Percentiles rank a stretch among this genome's conserved stretches.
Conservation (phyloP, 495 filamentous ascomycete genomes). For the Xeromyces bisporus region DNA sequence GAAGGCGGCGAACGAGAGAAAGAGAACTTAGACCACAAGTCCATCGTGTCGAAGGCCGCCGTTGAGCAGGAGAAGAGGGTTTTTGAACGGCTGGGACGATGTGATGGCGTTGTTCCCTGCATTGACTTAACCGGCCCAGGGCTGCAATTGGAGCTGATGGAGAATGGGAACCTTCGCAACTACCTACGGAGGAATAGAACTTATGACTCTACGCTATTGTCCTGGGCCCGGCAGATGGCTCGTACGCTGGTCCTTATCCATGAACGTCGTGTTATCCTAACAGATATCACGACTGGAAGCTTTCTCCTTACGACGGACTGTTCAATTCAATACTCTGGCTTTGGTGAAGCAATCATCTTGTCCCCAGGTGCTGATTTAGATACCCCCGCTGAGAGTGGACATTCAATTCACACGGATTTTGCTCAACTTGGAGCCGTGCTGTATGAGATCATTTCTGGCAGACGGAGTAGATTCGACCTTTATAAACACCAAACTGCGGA, state of each 20-base stretch:
- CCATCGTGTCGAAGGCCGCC: background rate
- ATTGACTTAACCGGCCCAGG: conserved; percentile 4
- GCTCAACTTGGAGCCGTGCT: conserved; percentile 14
- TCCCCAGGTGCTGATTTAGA: conserved; percentile 13
- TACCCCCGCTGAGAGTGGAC: conserved; percentile 12
- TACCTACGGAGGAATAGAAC: conserved; percentile 7
- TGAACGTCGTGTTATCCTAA: conserved; percentile 8
- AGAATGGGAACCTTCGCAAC: conserved; percentile 9
- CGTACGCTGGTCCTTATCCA: conserved; percentile 9
- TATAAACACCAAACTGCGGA: conserved; percentile 9
- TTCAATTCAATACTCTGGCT: conserved; percentile 14
- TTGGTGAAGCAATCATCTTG: conserved; percentile 12
- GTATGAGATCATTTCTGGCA: conserved; percentile 14
- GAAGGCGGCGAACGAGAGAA: background rate
- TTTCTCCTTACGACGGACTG: conserved; percentile 12
- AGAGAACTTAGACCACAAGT: background rate
- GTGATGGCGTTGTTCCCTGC: conserved; percentile 6
- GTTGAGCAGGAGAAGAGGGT: background rate
- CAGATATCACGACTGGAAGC: conserved; percentile 14
- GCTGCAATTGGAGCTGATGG: conserved; percentile 5
- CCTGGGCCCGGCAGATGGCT: conserved; percentile 12
- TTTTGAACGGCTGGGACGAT: background rate
- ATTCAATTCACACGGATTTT: conserved; percentile 11
- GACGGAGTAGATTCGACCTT: conserved; percentile 13
- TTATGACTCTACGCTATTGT: conserved; percentile 6